Conservation (phyloP, 768 basidiomycete species). For the Collybiopsis confluens region DNA sequence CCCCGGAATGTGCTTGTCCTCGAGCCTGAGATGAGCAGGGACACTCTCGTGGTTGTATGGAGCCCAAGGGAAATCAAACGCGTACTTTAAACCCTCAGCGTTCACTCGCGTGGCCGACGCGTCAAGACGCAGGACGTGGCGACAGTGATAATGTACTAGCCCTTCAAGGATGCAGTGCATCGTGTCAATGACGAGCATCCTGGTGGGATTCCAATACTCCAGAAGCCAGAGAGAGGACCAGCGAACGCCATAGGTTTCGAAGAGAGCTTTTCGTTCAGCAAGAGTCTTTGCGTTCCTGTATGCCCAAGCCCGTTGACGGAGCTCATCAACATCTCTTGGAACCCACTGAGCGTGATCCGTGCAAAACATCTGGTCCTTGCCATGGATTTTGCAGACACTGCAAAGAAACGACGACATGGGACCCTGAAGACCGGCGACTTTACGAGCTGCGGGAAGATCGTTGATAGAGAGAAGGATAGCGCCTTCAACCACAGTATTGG, state of each 20-base stretch:
- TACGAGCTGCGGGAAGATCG: slow-evolving; percentile 26
- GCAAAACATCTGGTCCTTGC: slow-evolving; percentile 21
- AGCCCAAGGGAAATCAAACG: neutral
- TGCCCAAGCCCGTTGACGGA: slow-evolving; percentile 11
- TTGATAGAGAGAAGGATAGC: slow-evolving; percentile 23
- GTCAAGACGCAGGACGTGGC: slow-evolving; percentile 8
- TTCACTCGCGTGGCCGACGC: neutral
- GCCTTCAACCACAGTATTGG: slow-evolving; percentile 10
- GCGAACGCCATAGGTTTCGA: slow-evolving; percentile 20
- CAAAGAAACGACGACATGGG: slow-evolving; percentile 21
- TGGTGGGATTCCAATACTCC: slow-evolving; percentile 34
- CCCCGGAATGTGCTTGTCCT: neutral
- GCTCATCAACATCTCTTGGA: slow-evolving; percentile 9
- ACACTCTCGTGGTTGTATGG: neutral
- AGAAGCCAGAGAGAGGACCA: slow-evolving; percentile 28
- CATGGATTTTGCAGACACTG: slow-evolving; percentile 18
- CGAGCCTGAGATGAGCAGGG: neutral
- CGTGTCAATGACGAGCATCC: slow-evolving; percentile 28
- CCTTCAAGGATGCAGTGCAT: slow-evolving; percentile 39
- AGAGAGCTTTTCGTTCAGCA: slow-evolving; percentile 14
- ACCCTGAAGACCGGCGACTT: slow-evolving; percentile 20
- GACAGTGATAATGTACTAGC: slow-evolving; percentile 26
- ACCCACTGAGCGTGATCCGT: slow-evolving; percentile 23
- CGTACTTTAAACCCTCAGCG: slow-evolving; percentile 1
- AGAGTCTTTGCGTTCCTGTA: slow-evolving; percentile 19